Evolutionary conservation across 768 basidiomycete species (phyloP).

Genomic region (Chalciporus piperatus): DNA sequence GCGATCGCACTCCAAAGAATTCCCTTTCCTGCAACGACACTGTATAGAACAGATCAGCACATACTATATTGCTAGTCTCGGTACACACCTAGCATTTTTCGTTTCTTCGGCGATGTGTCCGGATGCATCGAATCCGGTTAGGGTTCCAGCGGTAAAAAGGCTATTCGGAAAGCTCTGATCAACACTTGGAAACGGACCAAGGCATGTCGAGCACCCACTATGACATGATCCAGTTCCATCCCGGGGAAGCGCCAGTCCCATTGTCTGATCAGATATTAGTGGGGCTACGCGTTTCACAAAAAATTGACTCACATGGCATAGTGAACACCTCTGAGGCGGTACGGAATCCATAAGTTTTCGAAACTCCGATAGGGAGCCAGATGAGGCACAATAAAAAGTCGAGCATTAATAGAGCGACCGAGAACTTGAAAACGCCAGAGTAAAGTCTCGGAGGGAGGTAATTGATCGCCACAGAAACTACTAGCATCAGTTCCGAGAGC

Average conservation of each 20-base stretch:
- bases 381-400: slow-evolving; percentile 87
- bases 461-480: slow-evolving; percentile 77
- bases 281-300: slow-evolving; percentile 1
- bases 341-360: slow-evolving; percentile 86
- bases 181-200: neutral
- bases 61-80: neutral
- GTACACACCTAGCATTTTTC: slow-evolving; percentile 63
- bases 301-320: slow-evolving; percentile 61
- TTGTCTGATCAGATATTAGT: slow-evolving; percentile 55
- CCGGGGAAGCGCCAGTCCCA: slow-evolving; percentile 81
- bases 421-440: slow-evolving; percentile 74
- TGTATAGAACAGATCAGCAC: slow-evolving; percentile 24
- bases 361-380: slow-evolving; percentile 92
- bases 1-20: slow-evolving; percentile 76
- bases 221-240: slow-evolving; percentile 90
- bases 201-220: slow-evolving; percentile 48
- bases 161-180: slow-evolving; percentile 50
- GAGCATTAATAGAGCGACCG: slow-evolving; percentile 70
- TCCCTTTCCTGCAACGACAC: slow-evolving; percentile 77
- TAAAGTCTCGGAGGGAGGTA: slow-evolving; percentile 78
- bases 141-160: slow-evolving; percentile 81
- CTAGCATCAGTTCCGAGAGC: slow-evolving; percentile 68
- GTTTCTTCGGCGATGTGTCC: slow-evolving; percentile 90
- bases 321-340: slow-evolving; percentile 82
- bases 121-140: slow-evolving; percentile 90